Conservation (phyloP, 2,329 filamentous ascomycete genomes). For the Epichloe amarillans region DNA sequence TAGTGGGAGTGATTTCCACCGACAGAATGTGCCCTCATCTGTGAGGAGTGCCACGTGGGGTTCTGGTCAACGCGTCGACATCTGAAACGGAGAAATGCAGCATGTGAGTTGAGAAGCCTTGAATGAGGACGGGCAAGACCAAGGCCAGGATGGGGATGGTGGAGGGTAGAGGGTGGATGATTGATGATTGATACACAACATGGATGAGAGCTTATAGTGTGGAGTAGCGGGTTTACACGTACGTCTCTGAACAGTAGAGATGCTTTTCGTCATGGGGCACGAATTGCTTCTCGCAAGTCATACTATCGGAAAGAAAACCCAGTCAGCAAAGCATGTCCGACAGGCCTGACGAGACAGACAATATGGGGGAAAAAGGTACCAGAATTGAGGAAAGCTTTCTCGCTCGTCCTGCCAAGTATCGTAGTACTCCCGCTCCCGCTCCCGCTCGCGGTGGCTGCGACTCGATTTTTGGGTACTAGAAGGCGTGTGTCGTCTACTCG, state of each 20-base stretch:
- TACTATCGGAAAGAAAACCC: slow-evolving; percentile 26
- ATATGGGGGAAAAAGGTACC: slow-evolving; percentile 30
- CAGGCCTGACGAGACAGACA: background rate
- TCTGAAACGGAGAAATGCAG: slow-evolving; percentile 16
- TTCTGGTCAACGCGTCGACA: slow-evolving; percentile 42
- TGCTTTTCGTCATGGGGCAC: slow-evolving; percentile 41
- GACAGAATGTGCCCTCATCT: background rate
- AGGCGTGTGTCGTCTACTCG: slow-evolving; percentile 31
- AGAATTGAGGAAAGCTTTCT: slow-evolving; percentile 52
- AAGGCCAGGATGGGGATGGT: too few relatives aligned
- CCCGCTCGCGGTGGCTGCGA: slow-evolving; percentile 36
- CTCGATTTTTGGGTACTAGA: slow-evolving; percentile 31
- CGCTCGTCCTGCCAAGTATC: slow-evolving; percentile 43
- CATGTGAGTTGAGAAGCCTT: too few relatives aligned
- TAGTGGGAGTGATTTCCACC: slow-evolving; percentile 30
- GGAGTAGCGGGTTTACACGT: slow-evolving; percentile 19
- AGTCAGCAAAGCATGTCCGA: background rate
- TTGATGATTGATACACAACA: background rate
- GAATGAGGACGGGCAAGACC: too few relatives aligned
- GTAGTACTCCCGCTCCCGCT: slow-evolving; percentile 31
- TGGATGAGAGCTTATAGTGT: background rate
- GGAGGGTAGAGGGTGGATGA: too few relatives aligned
- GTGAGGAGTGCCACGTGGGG: slow-evolving; percentile 17
- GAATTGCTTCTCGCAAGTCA: slow-evolving; percentile 56
- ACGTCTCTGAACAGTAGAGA: slow-evolving; percentile 52